These are phyloP conservation scores for Zygosaccharomyces lentus DNA, from an alignment of 805 yeast genomes.

Conservation along the genomic window DNA sequence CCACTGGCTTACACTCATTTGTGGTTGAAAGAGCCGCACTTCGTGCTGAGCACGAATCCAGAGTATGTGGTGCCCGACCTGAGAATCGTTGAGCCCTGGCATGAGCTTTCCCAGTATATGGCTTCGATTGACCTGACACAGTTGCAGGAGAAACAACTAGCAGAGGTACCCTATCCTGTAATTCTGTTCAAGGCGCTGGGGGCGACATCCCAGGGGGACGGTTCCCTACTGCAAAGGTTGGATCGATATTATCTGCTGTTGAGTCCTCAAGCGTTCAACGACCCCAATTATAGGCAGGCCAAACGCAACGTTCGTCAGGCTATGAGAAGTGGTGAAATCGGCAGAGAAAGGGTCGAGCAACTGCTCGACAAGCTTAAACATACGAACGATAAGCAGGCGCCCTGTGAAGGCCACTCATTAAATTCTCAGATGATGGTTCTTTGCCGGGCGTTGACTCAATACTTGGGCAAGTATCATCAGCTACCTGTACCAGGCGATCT, in stretches of 20 bases:
- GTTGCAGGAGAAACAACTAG: constrained; percentile 41
- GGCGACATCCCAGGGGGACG: constrained; percentile 5
- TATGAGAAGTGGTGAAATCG: neutral
- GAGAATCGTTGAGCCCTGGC: constrained; percentile 69
- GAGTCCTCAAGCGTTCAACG: constrained; percentile 36
- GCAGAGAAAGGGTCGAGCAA: neutral
- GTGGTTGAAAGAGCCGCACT: constrained; percentile 46
- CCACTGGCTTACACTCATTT: constrained; percentile 3
- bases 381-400: constrained; percentile 4
- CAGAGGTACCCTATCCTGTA: constrained; percentile 61
- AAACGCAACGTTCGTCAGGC: constrained; percentile 42
- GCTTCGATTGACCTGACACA: constrained; percentile 47
- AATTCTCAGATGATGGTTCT: constrained; percentile 12
- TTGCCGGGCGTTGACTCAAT: constrained; percentile 7
- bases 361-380: neutral
- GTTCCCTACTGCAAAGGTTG: constrained; percentile 2
- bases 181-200: constrained; percentile 46
- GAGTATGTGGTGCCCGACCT: constrained; percentile 53
- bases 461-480: constrained; percentile 1
- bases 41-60: constrained; percentile 74
- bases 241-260: constrained; percentile 13
- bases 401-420: constrained; percentile 11
- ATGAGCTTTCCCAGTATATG: constrained; percentile 49
- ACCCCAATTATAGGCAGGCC: constrained; percentile 51
- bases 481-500: constrained; percentile 8